These are phyloP conservation scores for Penicillium coffeae DNA, from an alignment of 495 filamentous ascomycete species.

Conservation along the genomic window DNA sequence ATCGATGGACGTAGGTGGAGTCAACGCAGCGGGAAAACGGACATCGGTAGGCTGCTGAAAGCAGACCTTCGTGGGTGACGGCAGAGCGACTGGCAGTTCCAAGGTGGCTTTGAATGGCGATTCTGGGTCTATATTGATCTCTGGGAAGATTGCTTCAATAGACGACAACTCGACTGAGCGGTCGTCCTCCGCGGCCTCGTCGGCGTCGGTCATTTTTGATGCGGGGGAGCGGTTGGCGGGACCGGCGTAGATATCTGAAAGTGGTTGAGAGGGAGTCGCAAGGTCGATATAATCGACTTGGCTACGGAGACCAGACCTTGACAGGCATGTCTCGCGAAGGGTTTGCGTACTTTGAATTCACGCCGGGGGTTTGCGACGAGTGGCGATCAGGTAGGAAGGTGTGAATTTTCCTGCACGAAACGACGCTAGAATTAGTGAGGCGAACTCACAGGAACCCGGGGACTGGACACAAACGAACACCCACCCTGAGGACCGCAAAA, in stretches of 20 bases:
- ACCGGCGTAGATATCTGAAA: constrained; percentile 4
- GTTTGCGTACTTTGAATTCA: not conserved
- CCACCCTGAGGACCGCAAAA: constrained; percentile 13
- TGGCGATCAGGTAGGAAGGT: constrained; percentile 1
- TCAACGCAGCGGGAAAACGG: constrained; percentile 31
- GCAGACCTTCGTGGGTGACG: constrained; percentile 60
- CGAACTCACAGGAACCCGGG: not conserved
- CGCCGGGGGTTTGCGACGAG: not conserved
- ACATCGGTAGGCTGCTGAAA: constrained; percentile 58
- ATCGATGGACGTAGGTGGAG: constrained; percentile 46
- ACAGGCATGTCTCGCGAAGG: constrained; percentile 9
- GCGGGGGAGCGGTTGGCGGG: not conserved
- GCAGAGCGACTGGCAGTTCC: constrained; percentile 68
- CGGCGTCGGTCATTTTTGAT: constrained; percentile 27
- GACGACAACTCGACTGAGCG: constrained; percentile 76
- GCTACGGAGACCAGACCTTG: constrained; percentile 5
- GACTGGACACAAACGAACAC: not conserved
- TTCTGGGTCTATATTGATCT: constrained; percentile 60
- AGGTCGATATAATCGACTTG: constrained; percentile 3
- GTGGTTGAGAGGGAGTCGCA: constrained; percentile 1
- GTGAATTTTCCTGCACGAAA: not conserved
- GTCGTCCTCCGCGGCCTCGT: constrained; percentile 50
- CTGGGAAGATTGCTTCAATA: constrained; percentile 86
- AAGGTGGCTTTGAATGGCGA: constrained; percentile 61
- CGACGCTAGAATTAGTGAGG: not conserved